These are phyloP conservation scores for Hamamelis virginiana DNA, from an alignment of 164 flowering plant genomes.

Conservation along the genomic window DNA sequence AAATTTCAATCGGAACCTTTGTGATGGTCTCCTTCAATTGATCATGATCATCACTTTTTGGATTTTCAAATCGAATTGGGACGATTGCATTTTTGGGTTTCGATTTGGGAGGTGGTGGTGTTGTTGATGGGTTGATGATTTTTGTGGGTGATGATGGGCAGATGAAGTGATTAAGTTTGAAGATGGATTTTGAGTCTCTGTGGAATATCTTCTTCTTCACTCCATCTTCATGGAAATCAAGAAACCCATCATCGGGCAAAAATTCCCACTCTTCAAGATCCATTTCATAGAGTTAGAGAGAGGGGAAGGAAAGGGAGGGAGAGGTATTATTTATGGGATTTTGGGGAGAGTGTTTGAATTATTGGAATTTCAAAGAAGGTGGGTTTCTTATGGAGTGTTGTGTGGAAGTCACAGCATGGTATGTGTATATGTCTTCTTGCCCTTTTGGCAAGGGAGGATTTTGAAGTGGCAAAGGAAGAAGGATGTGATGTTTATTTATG, in stretches of 20 bases:
- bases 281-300: constrained; percentile 22
- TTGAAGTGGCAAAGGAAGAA: constrained; percentile 4
- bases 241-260: constrained; percentile 38
- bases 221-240: constrained; percentile 26
- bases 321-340: neutral
- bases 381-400: constrained; percentile 19
- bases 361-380: constrained; percentile 26
- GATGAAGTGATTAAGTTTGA: constrained; percentile 46
- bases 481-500: too few species aligned
- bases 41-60: too few species aligned
- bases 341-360: constrained; percentile 14
- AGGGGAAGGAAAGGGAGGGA: neutral
- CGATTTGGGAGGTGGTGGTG: neutral
- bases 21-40: constrained; percentile 17
- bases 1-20: constrained; percentile 21
- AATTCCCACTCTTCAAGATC: constrained; percentile 58
- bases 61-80: too few species aligned
- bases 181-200: constrained; percentile 16
- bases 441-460: constrained; percentile 22
- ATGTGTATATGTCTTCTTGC: constrained; percentile 29
- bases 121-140: neutral
- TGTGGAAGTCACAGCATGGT: constrained; percentile 14
- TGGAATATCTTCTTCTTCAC: constrained; percentile 8
- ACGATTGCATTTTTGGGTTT: neutral
- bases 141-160: constrained; percentile 20